Base-by-base conservation (phyloP, 257 asterid genomes). In the Primulina huaijiensis region DNA sequence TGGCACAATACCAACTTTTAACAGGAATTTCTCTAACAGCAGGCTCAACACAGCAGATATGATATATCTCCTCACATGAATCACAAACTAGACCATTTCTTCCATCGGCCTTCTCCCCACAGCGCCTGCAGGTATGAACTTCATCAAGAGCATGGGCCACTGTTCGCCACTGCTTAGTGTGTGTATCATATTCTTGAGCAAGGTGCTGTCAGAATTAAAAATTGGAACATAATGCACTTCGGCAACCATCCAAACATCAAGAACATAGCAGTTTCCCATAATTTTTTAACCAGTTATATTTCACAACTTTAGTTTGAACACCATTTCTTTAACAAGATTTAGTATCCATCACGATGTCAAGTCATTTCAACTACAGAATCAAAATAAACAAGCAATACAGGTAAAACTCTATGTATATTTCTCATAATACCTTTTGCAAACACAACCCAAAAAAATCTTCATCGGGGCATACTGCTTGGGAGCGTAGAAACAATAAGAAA, bases 21-120 rank as follows among this genome's bases (percentile, higher is more conserved):
- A 62, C 46, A 12, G 97, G 95, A 56, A 89, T 88, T 77, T 86
- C 95, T 83, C 76, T 78, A 29, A 88, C 83, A 27, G 88, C 78
- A 46, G 95, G 99, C 73, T 87, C 82, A 7, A 88, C 84, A 65
- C 99, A 94, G 76, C 90, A 82, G 57, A 88, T 78, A 67, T 91
- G 99, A 69, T 89, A 88, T 78, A 94, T 89, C 62, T 82, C 91
- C 71, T 94, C 99, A 8, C 99, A 91, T 3, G 95, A 88, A 78
- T 94, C 97, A 62, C 99, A 94, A 55, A 88, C 88, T 65, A 94
- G 84, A 77, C 87, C 79, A 64, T 80, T 81, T 74, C 72, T 79
- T 72, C 92, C 97, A 74, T 91, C 90, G 1, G 91, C 83, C 68
- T 80, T 84, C 72, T 83, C 86, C 68, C 88, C 76, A 78, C 97